Evolutionary conservation across 2,329 filamentous ascomycete genomes (phyloP).

Genomic region (Seiridium cupressi): DNA sequence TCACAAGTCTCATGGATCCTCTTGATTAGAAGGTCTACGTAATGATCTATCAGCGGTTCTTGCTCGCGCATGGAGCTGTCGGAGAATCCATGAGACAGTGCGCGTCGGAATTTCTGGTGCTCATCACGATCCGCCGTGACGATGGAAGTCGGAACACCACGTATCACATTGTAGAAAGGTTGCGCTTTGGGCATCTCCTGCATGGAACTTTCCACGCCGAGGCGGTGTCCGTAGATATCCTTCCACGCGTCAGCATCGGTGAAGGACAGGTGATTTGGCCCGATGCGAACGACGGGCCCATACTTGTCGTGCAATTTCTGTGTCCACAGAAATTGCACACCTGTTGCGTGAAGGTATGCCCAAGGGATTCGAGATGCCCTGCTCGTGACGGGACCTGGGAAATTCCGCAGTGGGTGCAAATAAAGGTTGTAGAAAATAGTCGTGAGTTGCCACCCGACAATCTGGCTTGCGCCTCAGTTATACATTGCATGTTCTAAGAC

Average conservation of each 20-base stretch:
- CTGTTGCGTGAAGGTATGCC: slow-evolving; percentile 17
- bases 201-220: slow-evolving; percentile 16
- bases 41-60: slow-evolving; percentile 31
- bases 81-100: slow-evolving; percentile 28
- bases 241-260: slow-evolving; percentile 27
- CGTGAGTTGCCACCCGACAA: slow-evolving; percentile 15
- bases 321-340: slow-evolving; percentile 19
- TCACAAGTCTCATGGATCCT: slow-evolving; percentile 31
- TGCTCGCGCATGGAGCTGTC: slow-evolving; percentile 26
- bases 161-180: slow-evolving; percentile 14
- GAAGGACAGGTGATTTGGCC: slow-evolving; percentile 28
- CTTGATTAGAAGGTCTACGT: slow-evolving; percentile 38
- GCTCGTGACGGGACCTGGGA: slow-evolving; percentile 21
- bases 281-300: slow-evolving; percentile 19
- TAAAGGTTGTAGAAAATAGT: slow-evolving; percentile 24
- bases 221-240: slow-evolving; percentile 31
- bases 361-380: slow-evolving; percentile 21
- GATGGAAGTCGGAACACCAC: slow-evolving; percentile 21
- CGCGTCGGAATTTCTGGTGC: slow-evolving; percentile 24
- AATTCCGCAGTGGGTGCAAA: slow-evolving; percentile 24
- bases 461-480: slow-evolving; percentile 10
- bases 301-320: slow-evolving; percentile 23
- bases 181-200: slow-evolving; percentile 21
- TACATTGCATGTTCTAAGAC: not conserved
- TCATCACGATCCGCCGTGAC: slow-evolving; percentile 26